phyloP scores from a whole-genome alignment of 495 filamentous ascomycete species.

The Aspergillus incahuasiensis region DNA sequence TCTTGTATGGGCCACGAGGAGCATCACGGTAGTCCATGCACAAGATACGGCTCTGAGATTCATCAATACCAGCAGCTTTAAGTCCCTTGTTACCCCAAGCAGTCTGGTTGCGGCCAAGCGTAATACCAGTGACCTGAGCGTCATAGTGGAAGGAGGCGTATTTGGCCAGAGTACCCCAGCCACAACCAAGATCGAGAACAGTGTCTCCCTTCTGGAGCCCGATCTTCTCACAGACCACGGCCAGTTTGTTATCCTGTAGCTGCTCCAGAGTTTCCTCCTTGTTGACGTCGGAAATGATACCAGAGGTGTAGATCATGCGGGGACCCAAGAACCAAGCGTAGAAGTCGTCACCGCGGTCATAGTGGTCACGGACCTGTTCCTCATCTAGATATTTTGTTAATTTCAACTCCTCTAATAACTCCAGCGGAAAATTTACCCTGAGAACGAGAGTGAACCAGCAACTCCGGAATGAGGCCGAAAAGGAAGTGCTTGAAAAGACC shows the following conservation, averaged over 20 bases:
- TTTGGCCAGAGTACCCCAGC: constrained; percentile 67
- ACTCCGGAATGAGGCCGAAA: constrained; percentile 63
- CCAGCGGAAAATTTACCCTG: constrained; percentile 44
- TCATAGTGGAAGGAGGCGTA: constrained; percentile 61
- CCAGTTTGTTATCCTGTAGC: constrained; percentile 68
- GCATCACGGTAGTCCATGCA: constrained; percentile 70
- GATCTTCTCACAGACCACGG: constrained; percentile 69
- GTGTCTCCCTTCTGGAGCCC: constrained; percentile 56
- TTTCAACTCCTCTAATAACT: constrained; percentile 4
- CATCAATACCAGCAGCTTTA: constrained; percentile 53
- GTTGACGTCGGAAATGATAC: constrained; percentile 62
- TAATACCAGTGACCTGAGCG: constrained; percentile 61
- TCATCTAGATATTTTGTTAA: constrained; percentile 48
- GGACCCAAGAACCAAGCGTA: constrained; percentile 72
- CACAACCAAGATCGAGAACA: constrained; percentile 65
- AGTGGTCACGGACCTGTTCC: constrained; percentile 72
- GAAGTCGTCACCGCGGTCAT: constrained; percentile 71
- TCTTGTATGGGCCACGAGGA: constrained; percentile 56
- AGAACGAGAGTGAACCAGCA: constrained; percentile 63
- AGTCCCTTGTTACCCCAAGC: constrained; percentile 67
- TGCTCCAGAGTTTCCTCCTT: constrained; percentile 62
- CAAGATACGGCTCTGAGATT: constrained; percentile 58
- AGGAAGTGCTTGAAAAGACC: constrained; percentile 63
- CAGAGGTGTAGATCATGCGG: constrained; percentile 71
- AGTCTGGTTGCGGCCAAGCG: constrained; percentile 66